Evolutionary conservation across 2,329 filamentous ascomycete genomes (phyloP), one percentile per base, ranked within the genome.

Genomic region (Ophiobolus disseminans): DNA sequence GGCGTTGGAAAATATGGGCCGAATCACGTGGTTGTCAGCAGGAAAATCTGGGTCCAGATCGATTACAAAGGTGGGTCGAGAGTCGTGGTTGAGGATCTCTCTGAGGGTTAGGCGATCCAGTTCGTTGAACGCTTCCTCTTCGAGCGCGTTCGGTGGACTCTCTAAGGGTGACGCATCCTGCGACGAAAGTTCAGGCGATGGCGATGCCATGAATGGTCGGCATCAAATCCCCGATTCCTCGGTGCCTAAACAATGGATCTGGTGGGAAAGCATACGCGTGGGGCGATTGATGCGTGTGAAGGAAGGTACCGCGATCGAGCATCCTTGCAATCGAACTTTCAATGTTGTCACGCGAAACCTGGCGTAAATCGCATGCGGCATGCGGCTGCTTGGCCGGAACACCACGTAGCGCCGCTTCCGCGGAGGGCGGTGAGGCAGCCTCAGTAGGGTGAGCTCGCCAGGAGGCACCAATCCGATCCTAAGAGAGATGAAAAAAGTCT

Each of bases 11-110:
- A 71, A 69, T 5, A 68, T 49, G 1, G 69, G 65, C n/a, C 48
- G 55, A 19, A 70, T 57, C 13, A 38, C n/a, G n/a, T n/a, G 34
- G 32, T 55, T 45, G 8, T 40, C 57, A n/a, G 53, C 45, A 1
- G 62, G 21, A 30, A 54, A 60, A 41, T 70, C 65, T 6, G 64
- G 60, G 39, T 69, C 64, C 13, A 68, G 57, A 40, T 71, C 65
- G 5, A 72, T 44, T 8, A 72, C 42, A 28, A 72, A 70, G 2
- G 61, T 69, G 6, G 69, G 69, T 7, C 69, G 60, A 10, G 57
- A 60, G 54, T 72, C 68, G 35, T 60, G 53, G 37, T 72, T 67
- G 22, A 70, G 57, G 8, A 70, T 53, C 34, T 70, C 67, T 16
- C 50, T 49, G 16, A 72, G 45, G 34, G 56, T 60, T 40, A 68